phyloP scores from a whole-genome alignment of 345 rosid species.

The Psidium guajava region DNA sequence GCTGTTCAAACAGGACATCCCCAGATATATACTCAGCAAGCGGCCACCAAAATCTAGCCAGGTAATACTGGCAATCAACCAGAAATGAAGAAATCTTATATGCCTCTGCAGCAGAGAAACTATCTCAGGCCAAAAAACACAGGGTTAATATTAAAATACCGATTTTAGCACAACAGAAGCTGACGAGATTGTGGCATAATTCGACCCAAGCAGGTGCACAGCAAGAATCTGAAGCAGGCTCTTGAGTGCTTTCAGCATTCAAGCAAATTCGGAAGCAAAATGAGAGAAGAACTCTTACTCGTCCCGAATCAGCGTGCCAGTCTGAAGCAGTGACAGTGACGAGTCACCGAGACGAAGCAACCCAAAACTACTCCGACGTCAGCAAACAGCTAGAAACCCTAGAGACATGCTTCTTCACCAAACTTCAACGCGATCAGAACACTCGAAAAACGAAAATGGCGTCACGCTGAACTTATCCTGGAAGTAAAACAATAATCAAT shows the following conservation, averaged over 20 bases:
- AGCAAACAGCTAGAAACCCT: neutral
- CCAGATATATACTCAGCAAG: neutral
- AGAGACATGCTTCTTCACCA: neutral
- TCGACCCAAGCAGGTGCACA: neutral
- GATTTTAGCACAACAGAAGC: neutral
- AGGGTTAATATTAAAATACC: neutral
- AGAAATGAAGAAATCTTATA: neutral
- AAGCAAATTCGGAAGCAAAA: neutral
- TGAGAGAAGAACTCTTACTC: neutral
- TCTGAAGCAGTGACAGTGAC: neutral
- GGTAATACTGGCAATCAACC: neutral
- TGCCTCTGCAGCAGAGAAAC: neutral
- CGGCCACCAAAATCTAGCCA: neutral
- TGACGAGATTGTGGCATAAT: neutral
- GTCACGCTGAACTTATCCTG: neutral
- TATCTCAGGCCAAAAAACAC: neutral
- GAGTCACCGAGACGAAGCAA: neutral
- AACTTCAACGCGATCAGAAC: neutral
- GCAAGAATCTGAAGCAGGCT: neutral
- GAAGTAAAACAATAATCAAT: neutral
- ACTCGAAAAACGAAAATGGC: neutral
- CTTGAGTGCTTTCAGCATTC: neutral
- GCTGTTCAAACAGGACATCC: neutral
- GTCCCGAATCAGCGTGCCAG: neutral
- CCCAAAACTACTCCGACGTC: neutral